A percentile compares a stretch with the other conserved stretches of the same genome.
Evolutionary conservation across 2,329 filamentous ascomycete genomes (phyloP).

Genomic region (Penicillium paneum): DNA sequence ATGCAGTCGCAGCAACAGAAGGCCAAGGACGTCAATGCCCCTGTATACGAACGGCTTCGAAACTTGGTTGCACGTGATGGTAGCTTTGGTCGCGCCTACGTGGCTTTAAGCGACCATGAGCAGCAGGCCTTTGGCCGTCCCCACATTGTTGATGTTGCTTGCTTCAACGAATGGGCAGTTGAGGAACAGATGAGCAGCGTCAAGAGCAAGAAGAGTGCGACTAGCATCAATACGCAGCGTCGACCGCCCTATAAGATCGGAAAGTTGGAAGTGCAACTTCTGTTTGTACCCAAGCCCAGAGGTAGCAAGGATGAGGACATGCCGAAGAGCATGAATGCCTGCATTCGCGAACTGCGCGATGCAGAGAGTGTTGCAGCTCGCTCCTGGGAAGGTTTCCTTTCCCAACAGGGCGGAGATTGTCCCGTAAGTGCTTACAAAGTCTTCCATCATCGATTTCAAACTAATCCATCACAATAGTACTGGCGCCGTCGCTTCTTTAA

Average conservation of each 20-base stretch:
- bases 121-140: conserved; percentile 81
- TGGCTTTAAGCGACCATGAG: conserved; percentile 92
- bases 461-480: conserved; percentile 58
- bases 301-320: conserved; percentile 87
- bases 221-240: conserved; percentile 56
- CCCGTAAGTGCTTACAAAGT: conserved; percentile 64
- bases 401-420: conserved; percentile 96
- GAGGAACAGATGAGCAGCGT: conserved; percentile 83
- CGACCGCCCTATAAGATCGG: conserved; percentile 94
- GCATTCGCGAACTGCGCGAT: conserved; percentile 86
- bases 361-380: conserved; percentile 76
- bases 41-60: conserved; percentile 77
- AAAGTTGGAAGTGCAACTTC: conserved; percentile 86
- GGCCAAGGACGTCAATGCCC: conserved; percentile 54
- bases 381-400: conserved; percentile 83
- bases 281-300: conserved; percentile 92
- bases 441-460: not conserved
- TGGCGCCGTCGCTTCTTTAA: conserved; percentile 99
- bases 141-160: conserved; percentile 81
- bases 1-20: conserved; percentile 78
- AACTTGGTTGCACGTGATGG: conserved; percentile 86
- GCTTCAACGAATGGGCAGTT: conserved; percentile 98
- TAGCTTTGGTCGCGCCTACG: conserved; percentile 89
- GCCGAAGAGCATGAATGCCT: conserved; percentile 99
- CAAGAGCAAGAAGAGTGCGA: conserved; percentile 82